Evolutionary conservation across 768 basidiomycete species (phyloP).

Genomic region (Podaxis pistillaris): DNA sequence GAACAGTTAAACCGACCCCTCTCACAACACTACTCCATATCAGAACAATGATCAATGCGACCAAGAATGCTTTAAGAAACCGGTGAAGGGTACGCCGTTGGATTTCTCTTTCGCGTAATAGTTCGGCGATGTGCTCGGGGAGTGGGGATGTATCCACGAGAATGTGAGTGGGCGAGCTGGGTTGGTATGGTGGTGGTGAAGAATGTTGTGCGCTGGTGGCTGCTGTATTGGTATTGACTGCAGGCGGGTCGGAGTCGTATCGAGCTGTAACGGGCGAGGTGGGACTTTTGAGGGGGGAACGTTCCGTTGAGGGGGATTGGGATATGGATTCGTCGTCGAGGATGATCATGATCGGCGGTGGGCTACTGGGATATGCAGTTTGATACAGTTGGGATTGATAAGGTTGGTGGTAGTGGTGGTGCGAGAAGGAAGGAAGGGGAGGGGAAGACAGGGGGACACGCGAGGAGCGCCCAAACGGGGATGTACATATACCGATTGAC

Average conservation of each 20-base stretch:
- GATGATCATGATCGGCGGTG: constrained; percentile 14
- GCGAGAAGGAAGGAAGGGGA: no score
- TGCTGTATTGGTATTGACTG: not conserved
- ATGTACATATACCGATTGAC: not conserved
- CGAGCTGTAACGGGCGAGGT: constrained; percentile 3
- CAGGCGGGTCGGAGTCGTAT: not conserved
- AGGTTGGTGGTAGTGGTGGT: not conserved
- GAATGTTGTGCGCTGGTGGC: not conserved
- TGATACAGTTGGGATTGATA: not conserved
- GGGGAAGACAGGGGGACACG: not conserved
- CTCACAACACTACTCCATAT: constrained; percentile 23
- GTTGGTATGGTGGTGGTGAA: not conserved
- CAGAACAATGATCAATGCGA: constrained; percentile 21
- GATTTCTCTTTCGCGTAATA: not conserved
- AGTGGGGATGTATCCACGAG: not conserved
- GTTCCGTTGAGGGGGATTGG: constrained; percentile 17
- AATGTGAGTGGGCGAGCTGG: not conserved
- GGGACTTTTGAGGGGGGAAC: constrained; percentile 22
- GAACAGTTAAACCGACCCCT: constrained; percentile 4
- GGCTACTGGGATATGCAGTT: not conserved
- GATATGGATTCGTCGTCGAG: constrained; percentile 10
- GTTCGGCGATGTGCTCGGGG: not conserved
- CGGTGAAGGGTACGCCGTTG: constrained; percentile 13
- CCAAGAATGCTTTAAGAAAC: constrained; percentile 18
- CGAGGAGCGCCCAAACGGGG: not conserved